Evolutionary conservation across 208 protist genomes (phyloP).

Genomic region (Trypanosoma cruzi): DNA sequence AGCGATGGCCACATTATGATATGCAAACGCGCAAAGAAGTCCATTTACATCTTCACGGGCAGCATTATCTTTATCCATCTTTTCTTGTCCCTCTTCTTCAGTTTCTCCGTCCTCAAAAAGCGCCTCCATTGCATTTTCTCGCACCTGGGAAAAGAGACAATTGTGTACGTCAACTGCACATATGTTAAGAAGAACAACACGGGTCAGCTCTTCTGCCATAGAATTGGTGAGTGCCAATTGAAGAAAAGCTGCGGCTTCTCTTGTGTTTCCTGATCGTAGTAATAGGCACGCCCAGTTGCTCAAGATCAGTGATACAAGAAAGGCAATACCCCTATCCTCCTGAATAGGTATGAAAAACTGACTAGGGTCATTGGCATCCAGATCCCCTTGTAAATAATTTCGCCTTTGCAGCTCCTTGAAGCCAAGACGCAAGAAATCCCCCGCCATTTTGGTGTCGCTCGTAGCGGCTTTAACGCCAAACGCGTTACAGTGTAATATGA

Average conservation of each 20-base stretch:
- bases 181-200: constrained; percentile 29
- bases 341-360: background rate
- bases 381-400: constrained; percentile 7
- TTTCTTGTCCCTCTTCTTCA: background rate
- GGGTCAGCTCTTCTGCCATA: constrained; percentile 10
- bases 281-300: constrained; percentile 61
- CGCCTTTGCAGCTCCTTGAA: constrained; percentile 26
- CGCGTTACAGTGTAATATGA: constrained; percentile 35
- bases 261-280: constrained; percentile 24
- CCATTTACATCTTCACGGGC: constrained; percentile 6
- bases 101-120: constrained; percentile 3
- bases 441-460: constrained; percentile 14
- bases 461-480: constrained; percentile 12
- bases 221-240: constrained; percentile 12
- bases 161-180: constrained; percentile 24
- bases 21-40: constrained; percentile 24
- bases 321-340: constrained; percentile 29
- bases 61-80: background rate
- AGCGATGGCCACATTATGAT: constrained; percentile 30
- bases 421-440: constrained; percentile 34
- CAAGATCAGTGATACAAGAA: constrained; percentile 48
- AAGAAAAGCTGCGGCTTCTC: constrained; percentile 13
- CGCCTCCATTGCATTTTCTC: constrained; percentile 17
- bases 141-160: constrained; percentile 24
- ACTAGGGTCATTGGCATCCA: background rate